phyloP scores from a whole-genome alignment of 768 basidiomycete genomes.

The Mycena pura region DNA sequence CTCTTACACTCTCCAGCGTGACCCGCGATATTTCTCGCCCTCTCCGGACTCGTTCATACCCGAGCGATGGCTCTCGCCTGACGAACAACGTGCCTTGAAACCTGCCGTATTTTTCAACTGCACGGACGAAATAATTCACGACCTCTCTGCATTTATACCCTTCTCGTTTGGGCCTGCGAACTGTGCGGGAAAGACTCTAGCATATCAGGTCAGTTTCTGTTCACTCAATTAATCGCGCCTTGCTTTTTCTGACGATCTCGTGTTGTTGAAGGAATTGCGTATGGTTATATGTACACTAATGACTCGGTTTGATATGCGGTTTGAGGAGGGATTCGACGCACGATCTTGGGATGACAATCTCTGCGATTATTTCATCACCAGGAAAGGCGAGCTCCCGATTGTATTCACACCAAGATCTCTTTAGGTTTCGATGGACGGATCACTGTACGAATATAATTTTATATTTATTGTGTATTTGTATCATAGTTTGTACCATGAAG shows the following conservation, averaged over 20 bases:
- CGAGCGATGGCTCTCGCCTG: slow-evolving; percentile 42
- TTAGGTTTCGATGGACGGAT: background rate
- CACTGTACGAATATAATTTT: too few relatives aligned
- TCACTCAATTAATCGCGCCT: too few relatives aligned
- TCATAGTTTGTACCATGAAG: too few relatives aligned
- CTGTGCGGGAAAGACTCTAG: slow-evolving; percentile 51
- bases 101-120: slow-evolving; percentile 26
- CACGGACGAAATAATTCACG: slow-evolving; percentile 26
- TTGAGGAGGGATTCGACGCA: slow-evolving; percentile 31
- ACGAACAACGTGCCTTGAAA: slow-evolving; percentile 23
- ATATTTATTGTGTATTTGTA: too few relatives aligned
- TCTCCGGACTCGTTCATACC: slow-evolving; percentile 45
- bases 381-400: slow-evolving; percentile 36
- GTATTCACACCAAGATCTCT: slow-evolving; percentile 6
- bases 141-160: slow-evolving; percentile 39
- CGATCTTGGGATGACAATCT: slow-evolving; percentile 34
- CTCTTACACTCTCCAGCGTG: slow-evolving; percentile 43
- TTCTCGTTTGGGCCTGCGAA: slow-evolving; percentile 55
- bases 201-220: slow-evolving; percentile 20
- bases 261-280: slow-evolving; percentile 38
- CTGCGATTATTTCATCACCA: slow-evolving; percentile 36
- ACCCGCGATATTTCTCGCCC: slow-evolving; percentile 45
- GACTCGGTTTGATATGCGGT: slow-evolving; percentile 36
- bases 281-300: slow-evolving; percentile 35
- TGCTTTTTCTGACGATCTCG: background rate